Percentiles rank a stretch among this genome's conserved stretches.
Conservation (phyloP, 1,284 basidiomycete species). For the Veloporphyrellus conicus region DNA sequence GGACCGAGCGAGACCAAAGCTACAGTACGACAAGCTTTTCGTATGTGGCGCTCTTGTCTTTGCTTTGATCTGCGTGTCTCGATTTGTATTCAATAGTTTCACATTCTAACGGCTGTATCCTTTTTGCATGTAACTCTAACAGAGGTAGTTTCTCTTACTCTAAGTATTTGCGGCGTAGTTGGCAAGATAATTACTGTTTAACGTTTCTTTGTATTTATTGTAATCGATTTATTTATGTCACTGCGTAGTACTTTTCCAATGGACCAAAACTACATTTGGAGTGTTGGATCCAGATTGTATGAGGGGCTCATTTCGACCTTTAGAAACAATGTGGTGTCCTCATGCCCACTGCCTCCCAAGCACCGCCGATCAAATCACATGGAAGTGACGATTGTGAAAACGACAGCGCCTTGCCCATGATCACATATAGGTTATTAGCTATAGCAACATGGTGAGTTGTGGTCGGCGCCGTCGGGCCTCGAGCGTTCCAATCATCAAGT, state of each 20-base stretch:
- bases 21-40: not conserved
- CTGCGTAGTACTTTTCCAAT: too few species aligned
- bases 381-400: not conserved
- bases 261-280: too few species aligned
- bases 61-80: not conserved
- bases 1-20: not conserved
- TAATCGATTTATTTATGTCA: not conserved
- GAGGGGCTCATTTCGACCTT: not conserved
- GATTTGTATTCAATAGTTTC: not conserved
- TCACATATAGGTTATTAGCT: too few species aligned
- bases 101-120: not conserved
- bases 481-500: too few species aligned
- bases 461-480: too few species aligned
- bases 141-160: not conserved
- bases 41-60: not conserved
- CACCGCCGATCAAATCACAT: not conserved
- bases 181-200: not conserved
- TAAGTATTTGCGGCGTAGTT: not conserved
- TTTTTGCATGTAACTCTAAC: not conserved
- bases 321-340: not conserved
- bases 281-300: too few species aligned
- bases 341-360: not conserved
- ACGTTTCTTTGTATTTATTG: not conserved
- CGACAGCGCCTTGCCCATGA: too few species aligned
- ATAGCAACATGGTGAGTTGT: too few species aligned